Evolutionary conservation across 352 stramenopile genomes (phyloP).

Genomic region (Blastocystis sp.): DNA sequence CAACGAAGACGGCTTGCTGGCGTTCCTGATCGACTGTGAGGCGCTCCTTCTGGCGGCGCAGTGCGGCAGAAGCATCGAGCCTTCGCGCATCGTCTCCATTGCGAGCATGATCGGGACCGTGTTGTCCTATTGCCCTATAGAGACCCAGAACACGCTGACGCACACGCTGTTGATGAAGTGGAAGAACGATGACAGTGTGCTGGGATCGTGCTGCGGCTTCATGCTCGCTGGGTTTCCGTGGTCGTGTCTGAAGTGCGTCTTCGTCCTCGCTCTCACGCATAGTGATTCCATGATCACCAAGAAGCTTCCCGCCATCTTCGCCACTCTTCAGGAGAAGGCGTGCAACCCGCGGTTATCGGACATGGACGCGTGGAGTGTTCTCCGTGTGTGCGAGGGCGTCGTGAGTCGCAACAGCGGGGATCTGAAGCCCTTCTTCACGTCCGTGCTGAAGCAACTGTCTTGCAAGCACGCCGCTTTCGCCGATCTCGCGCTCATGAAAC

Average conservation of each 20-base stretch:
- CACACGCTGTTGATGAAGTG: slow-evolving; percentile 22
- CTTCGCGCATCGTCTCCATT: not conserved
- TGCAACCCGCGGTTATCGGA: not conserved
- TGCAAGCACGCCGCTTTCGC: not conserved
- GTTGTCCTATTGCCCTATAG: not conserved
- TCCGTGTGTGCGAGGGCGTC: not conserved
- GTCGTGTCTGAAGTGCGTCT: not conserved
- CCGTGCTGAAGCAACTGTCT: not conserved
- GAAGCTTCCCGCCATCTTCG: not conserved
- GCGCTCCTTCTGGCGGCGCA: slow-evolving; percentile 5
- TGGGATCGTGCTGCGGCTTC: not conserved
- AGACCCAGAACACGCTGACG: slow-evolving; percentile 23
- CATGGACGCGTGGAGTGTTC: not conserved
- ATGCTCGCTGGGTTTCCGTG: not conserved
- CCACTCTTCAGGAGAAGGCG: not conserved
- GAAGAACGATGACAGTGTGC: not conserved
- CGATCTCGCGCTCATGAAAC: not conserved
- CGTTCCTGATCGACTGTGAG: slow-evolving; percentile 27
- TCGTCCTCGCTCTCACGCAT: not conserved
- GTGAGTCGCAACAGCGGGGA: no score
- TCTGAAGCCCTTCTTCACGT: not conserved
- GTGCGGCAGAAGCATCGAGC: not conserved
- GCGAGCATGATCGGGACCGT: not conserved
- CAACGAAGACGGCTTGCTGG: not conserved
- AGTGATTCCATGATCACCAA: not conserved